Conservation (phyloP, 495 filamentous ascomycete genomes). For the Chaetomium cochliodes region DNA sequence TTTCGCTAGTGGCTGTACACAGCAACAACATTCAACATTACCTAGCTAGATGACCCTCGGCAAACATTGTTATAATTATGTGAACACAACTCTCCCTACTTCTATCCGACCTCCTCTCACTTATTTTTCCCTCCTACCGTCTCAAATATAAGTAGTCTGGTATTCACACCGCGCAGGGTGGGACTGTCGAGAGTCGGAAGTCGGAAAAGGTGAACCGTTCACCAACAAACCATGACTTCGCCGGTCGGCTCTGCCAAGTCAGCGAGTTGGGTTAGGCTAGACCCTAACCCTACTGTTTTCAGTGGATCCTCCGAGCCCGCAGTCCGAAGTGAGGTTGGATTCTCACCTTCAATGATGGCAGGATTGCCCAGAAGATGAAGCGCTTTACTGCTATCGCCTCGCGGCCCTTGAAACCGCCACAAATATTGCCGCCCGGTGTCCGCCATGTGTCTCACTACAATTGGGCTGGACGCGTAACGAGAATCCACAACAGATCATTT, state of each 20-base stretch:
- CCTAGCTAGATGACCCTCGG: too few relatives aligned
- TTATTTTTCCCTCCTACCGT: too few relatives aligned
- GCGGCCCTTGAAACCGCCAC: slow-evolving; percentile 8
- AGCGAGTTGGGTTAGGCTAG: too few relatives aligned
- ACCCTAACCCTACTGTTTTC: slow-evolving; percentile 12
- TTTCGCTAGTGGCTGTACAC: too few relatives aligned
- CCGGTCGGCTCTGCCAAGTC: not conserved
- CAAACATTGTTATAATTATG: too few relatives aligned
- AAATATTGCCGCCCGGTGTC: not conserved
- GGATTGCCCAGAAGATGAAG: slow-evolving; percentile 14
- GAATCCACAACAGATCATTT: slow-evolving; percentile 19
- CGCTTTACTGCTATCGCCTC: slow-evolving; percentile 9
- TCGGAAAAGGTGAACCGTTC: slow-evolving; percentile 19
- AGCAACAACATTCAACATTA: too few relatives aligned
- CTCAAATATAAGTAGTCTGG: too few relatives aligned
- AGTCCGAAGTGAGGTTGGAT: not conserved
- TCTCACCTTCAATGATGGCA: slow-evolving; percentile 10
- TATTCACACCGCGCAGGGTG: too few relatives aligned
- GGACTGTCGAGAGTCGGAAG: too few relatives aligned
- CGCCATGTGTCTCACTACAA: slow-evolving; percentile 4
- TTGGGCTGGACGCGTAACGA: slow-evolving; percentile 11
- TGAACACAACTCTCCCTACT: too few relatives aligned
- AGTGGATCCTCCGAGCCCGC: slow-evolving; percentile 17
- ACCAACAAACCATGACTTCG: not conserved
- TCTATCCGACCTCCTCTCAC: too few relatives aligned